Conservation (phyloP, 2,329 filamentous ascomycete species). For the Blastomyces gilchristii region DNA sequence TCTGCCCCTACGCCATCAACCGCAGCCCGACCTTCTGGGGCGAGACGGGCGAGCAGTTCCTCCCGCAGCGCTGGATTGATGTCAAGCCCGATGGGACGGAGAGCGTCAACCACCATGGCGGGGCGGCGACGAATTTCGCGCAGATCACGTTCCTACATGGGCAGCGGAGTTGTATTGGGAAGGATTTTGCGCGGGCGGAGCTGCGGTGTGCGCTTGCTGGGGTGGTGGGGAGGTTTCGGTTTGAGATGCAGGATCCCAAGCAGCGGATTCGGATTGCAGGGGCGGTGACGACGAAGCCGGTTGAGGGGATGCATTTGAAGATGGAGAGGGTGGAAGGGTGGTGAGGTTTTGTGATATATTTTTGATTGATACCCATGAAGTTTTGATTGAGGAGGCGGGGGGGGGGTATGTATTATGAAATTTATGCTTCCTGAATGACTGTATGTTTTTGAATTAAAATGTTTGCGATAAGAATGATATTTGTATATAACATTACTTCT, state of each 20-base stretch:
- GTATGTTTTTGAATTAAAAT: not conserved
- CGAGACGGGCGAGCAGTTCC: constrained; percentile 57
- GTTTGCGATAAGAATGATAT: too few relatives aligned
- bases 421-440: not conserved
- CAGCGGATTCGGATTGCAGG: constrained; percentile 30
- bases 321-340: constrained; percentile 27
- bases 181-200: constrained; percentile 36
- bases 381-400: not conserved
- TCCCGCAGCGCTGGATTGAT: constrained; percentile 65
- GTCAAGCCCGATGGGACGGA: constrained; percentile 41
- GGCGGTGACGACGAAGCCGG: constrained; percentile 33
- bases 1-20: constrained; percentile 62
- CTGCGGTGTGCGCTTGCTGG: constrained; percentile 32
- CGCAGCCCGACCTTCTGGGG: constrained; percentile 63
- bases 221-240: constrained; percentile 27
- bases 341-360: constrained; percentile 15
- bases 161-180: constrained; percentile 30
- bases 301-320: constrained; percentile 31
- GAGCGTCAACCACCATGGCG: constrained; percentile 44
- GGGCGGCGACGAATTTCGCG: constrained; percentile 30
- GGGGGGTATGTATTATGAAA: not conserved
- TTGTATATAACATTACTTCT: too few relatives aligned
- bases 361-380: not conserved
- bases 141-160: constrained; percentile 34
- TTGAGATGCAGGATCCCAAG: constrained; percentile 30